Conservation (phyloP, 2,329 filamentous ascomycete species). For the Hymenoscyphus fraxineus region DNA sequence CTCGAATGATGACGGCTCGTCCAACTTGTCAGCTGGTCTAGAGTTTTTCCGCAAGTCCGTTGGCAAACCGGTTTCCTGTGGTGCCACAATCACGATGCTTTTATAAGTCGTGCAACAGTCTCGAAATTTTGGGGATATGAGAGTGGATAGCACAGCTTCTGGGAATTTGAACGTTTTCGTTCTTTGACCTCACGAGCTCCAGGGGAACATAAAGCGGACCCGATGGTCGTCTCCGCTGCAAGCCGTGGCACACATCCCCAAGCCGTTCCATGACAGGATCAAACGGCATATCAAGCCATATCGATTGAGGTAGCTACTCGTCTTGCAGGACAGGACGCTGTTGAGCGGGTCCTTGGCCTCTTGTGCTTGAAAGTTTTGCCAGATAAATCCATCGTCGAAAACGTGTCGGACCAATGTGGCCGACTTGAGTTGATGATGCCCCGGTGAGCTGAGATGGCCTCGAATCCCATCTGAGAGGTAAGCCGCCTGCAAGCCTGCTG, state of each 20-base stretch:
- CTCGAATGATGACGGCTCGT: slow-evolving; percentile 14
- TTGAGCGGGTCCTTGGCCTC: background rate
- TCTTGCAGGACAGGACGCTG: background rate
- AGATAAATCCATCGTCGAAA: background rate
- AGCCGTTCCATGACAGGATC: background rate
- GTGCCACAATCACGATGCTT: slow-evolving; percentile 20
- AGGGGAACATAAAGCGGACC: background rate
- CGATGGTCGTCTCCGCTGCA: background rate
- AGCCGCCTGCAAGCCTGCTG: background rate
- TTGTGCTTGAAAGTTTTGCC: background rate
- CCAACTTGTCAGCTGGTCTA: slow-evolving; percentile 19
- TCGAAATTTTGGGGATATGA: slow-evolving; percentile 6
- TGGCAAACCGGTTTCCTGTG: slow-evolving; percentile 13
- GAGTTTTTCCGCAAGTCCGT: slow-evolving; percentile 15
- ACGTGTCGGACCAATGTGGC: background rate
- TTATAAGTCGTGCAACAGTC: slow-evolving; percentile 17
- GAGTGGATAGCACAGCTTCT: slow-evolving; percentile 5
- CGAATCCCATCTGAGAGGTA: slow-evolving; percentile 1
- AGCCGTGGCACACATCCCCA: background rate
- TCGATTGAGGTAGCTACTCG: background rate
- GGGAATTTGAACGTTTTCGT: background rate
- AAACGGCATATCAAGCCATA: background rate
- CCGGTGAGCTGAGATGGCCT: background rate
- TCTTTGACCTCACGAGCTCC: background rate
- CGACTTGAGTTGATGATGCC: background rate